Conservation (phyloP, 768 basidiomycete genomes). For the Filobasidium wieringae region DNA sequence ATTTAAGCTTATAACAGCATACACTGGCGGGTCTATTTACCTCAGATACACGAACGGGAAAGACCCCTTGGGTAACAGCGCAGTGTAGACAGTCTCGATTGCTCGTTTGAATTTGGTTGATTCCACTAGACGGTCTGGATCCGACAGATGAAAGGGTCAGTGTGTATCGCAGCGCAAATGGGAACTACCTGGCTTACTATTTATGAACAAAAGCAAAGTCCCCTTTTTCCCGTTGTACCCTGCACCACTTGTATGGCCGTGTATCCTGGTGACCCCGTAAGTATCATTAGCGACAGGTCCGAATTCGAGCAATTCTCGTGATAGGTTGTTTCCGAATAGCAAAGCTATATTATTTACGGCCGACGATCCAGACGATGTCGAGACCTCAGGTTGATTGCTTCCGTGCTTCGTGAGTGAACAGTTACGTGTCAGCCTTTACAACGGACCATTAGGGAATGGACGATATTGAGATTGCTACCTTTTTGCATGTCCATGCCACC, state of each 20-base stretch:
- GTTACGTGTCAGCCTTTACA: background rate
- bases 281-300: slow-evolving; percentile 25
- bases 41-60: slow-evolving; percentile 89
- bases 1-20: background rate
- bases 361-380: slow-evolving; percentile 60
- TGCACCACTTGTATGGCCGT: slow-evolving; percentile 67
- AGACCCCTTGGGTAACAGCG: slow-evolving; percentile 75
- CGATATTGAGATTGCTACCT: slow-evolving; percentile 44
- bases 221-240: slow-evolving; percentile 83
- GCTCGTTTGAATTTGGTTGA: slow-evolving; percentile 75
- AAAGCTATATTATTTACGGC: slow-evolving; percentile 59
- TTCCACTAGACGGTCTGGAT: slow-evolving; percentile 84
- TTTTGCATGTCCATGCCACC: slow-evolving; percentile 81
- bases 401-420: slow-evolving; percentile 48
- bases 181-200: slow-evolving; percentile 50
- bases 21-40: slow-evolving; percentile 41
- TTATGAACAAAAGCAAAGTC: slow-evolving; percentile 81
- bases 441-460: background rate
- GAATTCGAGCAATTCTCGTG: slow-evolving; percentile 54
- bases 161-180: too few relatives aligned
- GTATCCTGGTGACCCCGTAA: slow-evolving; percentile 54
- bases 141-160: too few relatives aligned
- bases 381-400: slow-evolving; percentile 62
- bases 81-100: slow-evolving; percentile 71
- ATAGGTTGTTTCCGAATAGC: slow-evolving; percentile 68